Base-by-base conservation (phyloP, 169 alveolate species). In the Eimeria acervulina region DNA sequence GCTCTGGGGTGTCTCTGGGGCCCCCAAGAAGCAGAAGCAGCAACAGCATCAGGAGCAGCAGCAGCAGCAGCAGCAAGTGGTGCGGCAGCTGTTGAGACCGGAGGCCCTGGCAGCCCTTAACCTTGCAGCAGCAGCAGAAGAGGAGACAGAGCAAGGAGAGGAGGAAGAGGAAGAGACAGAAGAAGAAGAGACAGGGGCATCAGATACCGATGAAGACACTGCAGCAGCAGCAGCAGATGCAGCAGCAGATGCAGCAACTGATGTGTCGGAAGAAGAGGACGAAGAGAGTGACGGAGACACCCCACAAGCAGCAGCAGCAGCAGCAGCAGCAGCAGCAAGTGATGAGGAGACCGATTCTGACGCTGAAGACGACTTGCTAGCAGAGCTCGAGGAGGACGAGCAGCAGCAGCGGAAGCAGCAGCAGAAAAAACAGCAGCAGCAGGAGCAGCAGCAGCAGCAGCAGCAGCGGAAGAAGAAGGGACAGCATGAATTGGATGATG, bases 401-500 rank as follows among this genome's bases (percentile, higher is more conserved):
- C 68, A 40, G 51, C 68, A 40, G 38, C 68, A 80, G 68, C 61
- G 15, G 28, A 36, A 80, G 68, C 55, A 47, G 55, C 55, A 47
- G 55, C 55, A 80, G 68, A 66, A 80, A 33, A 40, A 80, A 68
- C 61, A 74, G 52, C 55, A 74, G 85, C 85, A 74, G 85, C 61
- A 47, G 90, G 59, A 74, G 85, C 59, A 74, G 85, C 85, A 74
- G 55, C 85, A 40, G 85, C 85, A n/a, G 68, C 61, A 80, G 90
- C 90, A 47, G 70, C 2, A 80, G 70, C 4, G 36, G 36, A 12
- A 40, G 36, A 38, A 44, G 68, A 80, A 80, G 40, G 36, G 36
- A 1, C 7, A 80, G 90, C 90, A 80, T 31, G 47, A 19, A 23
- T 5, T 80, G 1, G 90, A 80, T 44, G 90, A 80, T 40, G 90